A percentile compares a stretch with the other conserved stretches of the same genome.
These are phyloP conservation scores for Bombardia bombarda DNA, from an alignment of 495 filamentous ascomycete genomes.

Conservation along the genomic window DNA sequence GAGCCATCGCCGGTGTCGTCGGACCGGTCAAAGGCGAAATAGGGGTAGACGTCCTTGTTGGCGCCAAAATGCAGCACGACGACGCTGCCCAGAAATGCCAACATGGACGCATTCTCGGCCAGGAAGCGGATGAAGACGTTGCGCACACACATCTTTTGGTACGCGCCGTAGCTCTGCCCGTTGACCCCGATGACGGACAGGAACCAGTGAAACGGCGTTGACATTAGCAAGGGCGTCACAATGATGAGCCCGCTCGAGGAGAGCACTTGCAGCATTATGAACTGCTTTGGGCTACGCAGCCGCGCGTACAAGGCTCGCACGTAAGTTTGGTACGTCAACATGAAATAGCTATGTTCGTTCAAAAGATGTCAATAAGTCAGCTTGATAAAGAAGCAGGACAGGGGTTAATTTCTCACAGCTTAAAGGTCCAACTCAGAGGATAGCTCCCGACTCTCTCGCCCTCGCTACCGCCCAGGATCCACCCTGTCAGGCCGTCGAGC, in stretches of 20 bases:
- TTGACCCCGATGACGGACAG: slow-evolving; percentile 41
- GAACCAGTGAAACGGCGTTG: slow-evolving; percentile 43
- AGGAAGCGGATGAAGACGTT: slow-evolving; percentile 55
- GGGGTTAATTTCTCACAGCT: slow-evolving; percentile 51
- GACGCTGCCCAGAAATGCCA: slow-evolving; percentile 52
- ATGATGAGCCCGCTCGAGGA: slow-evolving; percentile 51
- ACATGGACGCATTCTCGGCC: slow-evolving; percentile 58
- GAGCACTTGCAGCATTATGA: slow-evolving; percentile 50
- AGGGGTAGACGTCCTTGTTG: slow-evolving; percentile 54
- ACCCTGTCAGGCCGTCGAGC: slow-evolving; percentile 51
- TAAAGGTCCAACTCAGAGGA: slow-evolving; percentile 56
- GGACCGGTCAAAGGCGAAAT: slow-evolving; percentile 45
- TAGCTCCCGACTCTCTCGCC: slow-evolving; percentile 55
- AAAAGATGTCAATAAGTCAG: no score
- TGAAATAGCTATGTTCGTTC: slow-evolving; percentile 59
- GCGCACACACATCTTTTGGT: slow-evolving; percentile 51
- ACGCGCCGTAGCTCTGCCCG: slow-evolving; percentile 45
- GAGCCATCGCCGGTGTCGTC: slow-evolving; percentile 22
- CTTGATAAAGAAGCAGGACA: no score
- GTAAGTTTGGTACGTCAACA: slow-evolving; percentile 60
- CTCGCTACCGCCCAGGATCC: slow-evolving; percentile 52
- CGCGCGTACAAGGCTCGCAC: slow-evolving; percentile 61
- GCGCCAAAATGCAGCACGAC: slow-evolving; percentile 53
- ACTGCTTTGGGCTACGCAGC: slow-evolving; percentile 50
- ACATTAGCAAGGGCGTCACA: slow-evolving; percentile 53